Percentiles rank a stretch among this genome's conserved stretches.
These are phyloP conservation scores for Rhodotorula toruloides DNA, from an alignment of 768 basidiomycete species.

Conservation along the genomic window DNA sequence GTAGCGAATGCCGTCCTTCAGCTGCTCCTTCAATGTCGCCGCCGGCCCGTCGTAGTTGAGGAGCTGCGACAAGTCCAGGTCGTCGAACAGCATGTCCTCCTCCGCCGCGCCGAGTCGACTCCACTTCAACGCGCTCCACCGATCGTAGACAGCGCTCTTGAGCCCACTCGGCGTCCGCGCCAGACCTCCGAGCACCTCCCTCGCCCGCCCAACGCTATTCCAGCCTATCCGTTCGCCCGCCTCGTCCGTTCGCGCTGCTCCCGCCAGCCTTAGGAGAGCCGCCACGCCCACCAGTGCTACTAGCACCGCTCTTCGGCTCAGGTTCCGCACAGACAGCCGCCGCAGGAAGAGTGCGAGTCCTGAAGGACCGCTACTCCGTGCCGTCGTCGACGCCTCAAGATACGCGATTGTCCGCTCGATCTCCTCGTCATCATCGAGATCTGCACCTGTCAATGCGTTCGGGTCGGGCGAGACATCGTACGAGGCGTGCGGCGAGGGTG, in stretches of 20 bases:
- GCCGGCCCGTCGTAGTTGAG: constrained; percentile 21
- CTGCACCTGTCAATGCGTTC: neutral
- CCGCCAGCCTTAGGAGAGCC: no score
- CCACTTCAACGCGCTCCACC: neutral
- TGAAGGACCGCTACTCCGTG: no score
- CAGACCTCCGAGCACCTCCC: no score
- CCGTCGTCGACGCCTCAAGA: neutral
- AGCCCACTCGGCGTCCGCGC: no score
- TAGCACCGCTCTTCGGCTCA: no score
- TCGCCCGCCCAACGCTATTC: neutral
- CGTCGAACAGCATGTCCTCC: neutral
- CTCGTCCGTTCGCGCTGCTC: no score
- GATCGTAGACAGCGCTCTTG: neutral
- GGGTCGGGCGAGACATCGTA: neutral
- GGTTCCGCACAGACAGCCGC: no score
- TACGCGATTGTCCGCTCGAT: neutral
- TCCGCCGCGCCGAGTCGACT: neutral
- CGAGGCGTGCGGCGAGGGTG: neutral
- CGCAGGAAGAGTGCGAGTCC: no score
- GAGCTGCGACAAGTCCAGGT: constrained; percentile 7
- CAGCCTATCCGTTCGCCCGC: no score
- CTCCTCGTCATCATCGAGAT: neutral
- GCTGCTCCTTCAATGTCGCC: constrained; percentile 20
- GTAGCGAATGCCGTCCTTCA: constrained; percentile 25
- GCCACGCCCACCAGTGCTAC: no score